Percentiles rank a stretch among this genome's conserved stretches.
phyloP scores from a whole-genome alignment of 2,329 filamentous ascomycete genomes.

The Ophiostoma sp. region DNA sequence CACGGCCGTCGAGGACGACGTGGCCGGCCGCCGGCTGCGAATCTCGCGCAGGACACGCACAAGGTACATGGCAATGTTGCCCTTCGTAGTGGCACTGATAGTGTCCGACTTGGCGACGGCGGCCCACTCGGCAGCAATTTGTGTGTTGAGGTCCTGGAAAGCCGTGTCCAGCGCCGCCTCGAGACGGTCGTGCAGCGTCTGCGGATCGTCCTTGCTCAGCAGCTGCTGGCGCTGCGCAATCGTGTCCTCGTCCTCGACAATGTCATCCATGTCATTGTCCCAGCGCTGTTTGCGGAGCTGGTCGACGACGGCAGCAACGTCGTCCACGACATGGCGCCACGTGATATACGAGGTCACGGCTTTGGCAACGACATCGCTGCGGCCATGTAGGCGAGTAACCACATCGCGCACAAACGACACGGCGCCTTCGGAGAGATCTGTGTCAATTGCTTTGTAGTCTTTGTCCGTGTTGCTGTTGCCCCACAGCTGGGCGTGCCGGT shows the following conservation, averaged over 20 bases:
- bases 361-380: conserved; percentile 64
- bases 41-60: conserved; percentile 75
- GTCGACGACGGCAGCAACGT: conserved; percentile 62
- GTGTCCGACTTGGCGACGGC: conserved; percentile 43
- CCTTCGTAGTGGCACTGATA: conserved; percentile 49
- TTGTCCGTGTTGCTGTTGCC: conserved; percentile 31
- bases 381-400: conserved; percentile 69
- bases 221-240: conserved; percentile 65
- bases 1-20: conserved; percentile 42
- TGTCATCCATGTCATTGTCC: conserved; percentile 74
- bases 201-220: conserved; percentile 63
- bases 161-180: conserved; percentile 39
- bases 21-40: conserved; percentile 60
- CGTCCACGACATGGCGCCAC: conserved; percentile 74
- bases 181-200: conserved; percentile 39
- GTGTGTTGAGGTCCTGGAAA: conserved; percentile 53
- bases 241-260: conserved; percentile 71
- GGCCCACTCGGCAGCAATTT: conserved; percentile 54
- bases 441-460: conserved; percentile 48
- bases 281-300: conserved; percentile 68
- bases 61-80: conserved; percentile 63
- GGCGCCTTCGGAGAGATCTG: conserved; percentile 66
- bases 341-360: conserved; percentile 65
- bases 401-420: conserved; percentile 68
- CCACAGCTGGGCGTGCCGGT: conserved; percentile 64